Base-by-base conservation (phyloP, 2,329 filamentous ascomycete genomes). In the Talaromyces sp. region DNA sequence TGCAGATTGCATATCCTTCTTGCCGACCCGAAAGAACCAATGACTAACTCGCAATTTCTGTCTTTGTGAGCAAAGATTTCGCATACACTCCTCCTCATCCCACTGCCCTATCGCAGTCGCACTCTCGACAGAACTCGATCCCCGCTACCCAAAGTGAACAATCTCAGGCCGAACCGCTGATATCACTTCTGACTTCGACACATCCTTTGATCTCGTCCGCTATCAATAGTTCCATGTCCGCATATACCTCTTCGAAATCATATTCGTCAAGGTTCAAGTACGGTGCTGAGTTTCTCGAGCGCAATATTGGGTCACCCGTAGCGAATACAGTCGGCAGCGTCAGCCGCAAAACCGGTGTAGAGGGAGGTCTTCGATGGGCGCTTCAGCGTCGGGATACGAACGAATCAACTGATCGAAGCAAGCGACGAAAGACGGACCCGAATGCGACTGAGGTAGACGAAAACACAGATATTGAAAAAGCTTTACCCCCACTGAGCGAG, bases 241-340 rank as follows among this genome's bases (percentile, higher is more conserved):
- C 91, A 1, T 98, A 98, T 75, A 89, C 90, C 33, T 89, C 86
- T 2, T 93, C 91, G 11, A 97, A 98, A 78, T 92, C 93, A 70
- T 96, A 94, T 72, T 96, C 92, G 1, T 93, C 94, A 0, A 86
- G 90, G 2, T 92, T 97, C 74, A 93, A 91, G 76, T 90, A 91
- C n/a, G 87, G 93, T 67, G 94, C 92, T 58, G 92, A 97, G 75
- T 92, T 96, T 71, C 89, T 97, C 22, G 94, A 98, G 77, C 89
- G 91, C 56, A 94, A 92, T 70, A 87, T 97, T 60, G 91, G 85
- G 13, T 83, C 90, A 1, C 93, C 92, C 1, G 87, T 97, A 61
- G 91, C 91, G 61, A 95, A 91, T 73, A 95, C 92, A 0, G 91
- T 97, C 35, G 91, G 91, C 14, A 90, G 88, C 0, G 91, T 97